Conservation (phyloP, 2,329 filamentous ascomycete species). For the Aspergillus caelatus region DNA sequence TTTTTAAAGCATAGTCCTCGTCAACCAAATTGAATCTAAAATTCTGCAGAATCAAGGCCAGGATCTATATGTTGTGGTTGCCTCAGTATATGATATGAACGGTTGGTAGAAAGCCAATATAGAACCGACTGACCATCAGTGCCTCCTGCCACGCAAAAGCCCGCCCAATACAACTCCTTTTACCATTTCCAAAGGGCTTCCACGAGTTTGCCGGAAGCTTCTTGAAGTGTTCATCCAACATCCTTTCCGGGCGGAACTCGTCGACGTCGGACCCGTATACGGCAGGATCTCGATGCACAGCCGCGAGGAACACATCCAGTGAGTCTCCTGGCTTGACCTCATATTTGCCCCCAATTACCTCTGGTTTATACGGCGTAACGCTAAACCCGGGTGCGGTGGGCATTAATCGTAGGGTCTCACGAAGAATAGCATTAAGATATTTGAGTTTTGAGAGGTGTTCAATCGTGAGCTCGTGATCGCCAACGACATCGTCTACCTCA, state of each 20-base stretch:
- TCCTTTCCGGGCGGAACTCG: slow-evolving; percentile 70
- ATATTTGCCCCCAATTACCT: slow-evolving; percentile 62
- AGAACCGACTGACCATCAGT: slow-evolving; percentile 46
- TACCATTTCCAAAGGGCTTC: slow-evolving; percentile 76
- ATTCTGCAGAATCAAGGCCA: slow-evolving; percentile 67
- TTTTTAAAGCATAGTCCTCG: slow-evolving; percentile 52
- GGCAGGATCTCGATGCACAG: slow-evolving; percentile 62
- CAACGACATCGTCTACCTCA: slow-evolving; percentile 69
- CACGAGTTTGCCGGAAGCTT: slow-evolving; percentile 60
- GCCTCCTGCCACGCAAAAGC: slow-evolving; percentile 76
- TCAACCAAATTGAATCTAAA: slow-evolving; percentile 63
- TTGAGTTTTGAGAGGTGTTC: slow-evolving; percentile 61
- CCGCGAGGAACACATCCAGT: slow-evolving; percentile 53
- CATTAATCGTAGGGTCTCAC: slow-evolving; percentile 65
- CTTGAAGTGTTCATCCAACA: slow-evolving; percentile 70
- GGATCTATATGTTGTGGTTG: too few species aligned
- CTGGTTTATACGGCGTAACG: slow-evolving; percentile 54
- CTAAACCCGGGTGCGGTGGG: slow-evolving; percentile 52
- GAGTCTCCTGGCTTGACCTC: slow-evolving; percentile 56
- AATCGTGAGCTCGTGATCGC: slow-evolving; percentile 57
- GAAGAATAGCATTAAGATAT: slow-evolving; percentile 55
- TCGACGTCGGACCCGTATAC: slow-evolving; percentile 68
- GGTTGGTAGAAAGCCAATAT: too few species aligned
- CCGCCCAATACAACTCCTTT: slow-evolving; percentile 70
- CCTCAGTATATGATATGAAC: too few species aligned